These are phyloP conservation scores for Microsporum canis DNA, from an alignment of 2,329 filamentous ascomycete genomes.

Conservation along the genomic window DNA sequence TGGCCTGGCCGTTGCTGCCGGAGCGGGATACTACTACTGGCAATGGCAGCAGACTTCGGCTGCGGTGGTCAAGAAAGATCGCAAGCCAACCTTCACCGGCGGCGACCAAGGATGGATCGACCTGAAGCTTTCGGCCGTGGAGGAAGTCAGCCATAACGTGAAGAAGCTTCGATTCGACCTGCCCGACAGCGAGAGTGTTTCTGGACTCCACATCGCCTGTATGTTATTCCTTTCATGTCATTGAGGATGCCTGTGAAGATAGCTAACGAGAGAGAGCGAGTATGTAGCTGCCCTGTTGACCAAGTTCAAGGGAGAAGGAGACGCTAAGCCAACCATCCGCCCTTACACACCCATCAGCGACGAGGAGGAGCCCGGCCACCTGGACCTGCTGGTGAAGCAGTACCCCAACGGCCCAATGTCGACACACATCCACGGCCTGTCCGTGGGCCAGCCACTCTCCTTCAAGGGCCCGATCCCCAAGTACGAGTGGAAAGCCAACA, in stretches of 20 bases:
- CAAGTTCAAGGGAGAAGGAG: constrained; percentile 75
- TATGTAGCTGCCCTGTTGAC: constrained; percentile 62
- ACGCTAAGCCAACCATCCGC: constrained; percentile 74
- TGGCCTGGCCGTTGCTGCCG: constrained; percentile 35
- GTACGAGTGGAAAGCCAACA: constrained; percentile 81
- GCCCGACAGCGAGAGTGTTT: constrained; percentile 71
- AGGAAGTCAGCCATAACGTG: constrained; percentile 84
- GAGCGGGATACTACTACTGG: constrained; percentile 47
- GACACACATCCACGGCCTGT: constrained; percentile 71
- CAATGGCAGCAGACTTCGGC: constrained; percentile 23
- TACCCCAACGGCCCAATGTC: constrained; percentile 91
- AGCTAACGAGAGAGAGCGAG: constrained; percentile 5
- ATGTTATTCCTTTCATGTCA: constrained; percentile 17
- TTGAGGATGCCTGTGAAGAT: background rate
- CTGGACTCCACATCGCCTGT: constrained; percentile 71
- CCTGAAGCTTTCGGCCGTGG: constrained; percentile 65
- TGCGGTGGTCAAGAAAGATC: constrained; percentile 26
- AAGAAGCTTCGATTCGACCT: constrained; percentile 85
- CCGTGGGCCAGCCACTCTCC: constrained; percentile 68
- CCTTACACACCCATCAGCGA: constrained; percentile 90
- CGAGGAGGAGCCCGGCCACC: constrained; percentile 65
- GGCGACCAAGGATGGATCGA: constrained; percentile 83
- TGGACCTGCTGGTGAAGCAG: constrained; percentile 85
- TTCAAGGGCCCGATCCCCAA: constrained; percentile 96
- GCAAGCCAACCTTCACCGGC: constrained; percentile 55